A percentile compares a stretch with the other conserved stretches of the same genome.
phyloP scores from a whole-genome alignment of 306 rosid species.

The Rubus idaeus region DNA sequence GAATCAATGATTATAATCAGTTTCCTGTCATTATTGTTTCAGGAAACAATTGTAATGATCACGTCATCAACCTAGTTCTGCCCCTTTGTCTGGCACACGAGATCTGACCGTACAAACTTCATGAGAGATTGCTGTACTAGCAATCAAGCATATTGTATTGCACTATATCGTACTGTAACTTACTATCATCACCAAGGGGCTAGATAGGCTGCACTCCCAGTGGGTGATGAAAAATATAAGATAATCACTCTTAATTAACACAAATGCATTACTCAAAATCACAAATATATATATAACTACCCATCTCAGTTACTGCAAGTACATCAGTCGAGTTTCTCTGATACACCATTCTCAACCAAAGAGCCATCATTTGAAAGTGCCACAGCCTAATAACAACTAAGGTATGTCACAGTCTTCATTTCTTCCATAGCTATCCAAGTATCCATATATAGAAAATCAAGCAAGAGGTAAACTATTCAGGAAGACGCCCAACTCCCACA shows the following conservation, averaged over 20 bases:
- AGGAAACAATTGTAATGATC: background rate
- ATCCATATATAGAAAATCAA: background rate
- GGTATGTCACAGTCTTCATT: background rate
- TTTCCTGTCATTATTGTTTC: background rate
- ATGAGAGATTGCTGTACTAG: background rate
- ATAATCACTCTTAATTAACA: background rate
- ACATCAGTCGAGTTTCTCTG: background rate
- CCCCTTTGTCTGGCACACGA: background rate
- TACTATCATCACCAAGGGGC: background rate
- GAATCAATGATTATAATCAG: background rate
- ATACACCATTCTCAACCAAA: background rate
- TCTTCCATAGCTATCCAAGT: background rate
- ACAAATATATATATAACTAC: background rate
- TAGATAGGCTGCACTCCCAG: background rate
- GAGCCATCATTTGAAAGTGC: background rate
- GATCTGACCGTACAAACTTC: background rate
- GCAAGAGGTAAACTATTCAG: background rate
- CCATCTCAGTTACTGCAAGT: background rate
- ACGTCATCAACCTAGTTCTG: background rate
- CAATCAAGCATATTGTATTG: background rate
- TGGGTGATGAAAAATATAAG: background rate
- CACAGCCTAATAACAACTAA: background rate
- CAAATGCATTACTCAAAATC: background rate
- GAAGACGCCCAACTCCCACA: background rate
- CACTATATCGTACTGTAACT: background rate